Evolutionary conservation across 2,329 filamentous ascomycete species (phyloP), one percentile per base, ranked within the genome.

Genomic region (Thielaviopsis populi): DNA sequence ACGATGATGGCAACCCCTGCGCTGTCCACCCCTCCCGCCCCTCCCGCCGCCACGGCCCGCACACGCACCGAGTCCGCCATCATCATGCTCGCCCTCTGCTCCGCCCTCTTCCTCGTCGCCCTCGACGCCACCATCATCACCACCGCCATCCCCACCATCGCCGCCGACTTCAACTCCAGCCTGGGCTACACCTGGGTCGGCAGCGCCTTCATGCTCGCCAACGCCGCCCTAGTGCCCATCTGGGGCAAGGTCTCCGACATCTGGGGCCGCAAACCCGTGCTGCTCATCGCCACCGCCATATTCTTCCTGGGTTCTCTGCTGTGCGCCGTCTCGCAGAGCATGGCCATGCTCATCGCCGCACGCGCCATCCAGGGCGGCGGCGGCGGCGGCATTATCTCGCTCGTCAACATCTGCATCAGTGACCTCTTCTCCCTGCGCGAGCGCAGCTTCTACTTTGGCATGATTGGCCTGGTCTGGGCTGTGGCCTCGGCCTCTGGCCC

Each of bases 151-250:
- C 85, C 86, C 0, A 83, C 83, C 15, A 88, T 89, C 67, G 78
- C 82, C 4, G 73, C 74, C 41, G 78, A 87, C 66, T 81, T 91
- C 66, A 70, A 83, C 54, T 87, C 86, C 5, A 82, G 82, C 2
- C 76, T 81, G 17, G 87, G 87, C 27, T 91, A 91, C 73, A 81
- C 85, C 61, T 91, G 88, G 89, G 85, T 92, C 67, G 88, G 88
- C 15, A 83, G 81, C 43, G 83, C 87, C 2, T 92, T 88, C 70
- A 77, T 90, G 6, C 80, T 91, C 11, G 86, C 84, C 63, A 86
- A 84, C 70, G 84, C 86, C 1, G 81, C 78, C 72, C 80, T 81
- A 0, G 82, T 83, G 0, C 86, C 87, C 0, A 83, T 86, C 60
- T 91, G 87, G 87, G 86, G 85, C 64, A 81, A 82, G 69, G 70